phyloP scores from a whole-genome alignment of 192 early-diverging fungal species.

The Kappamyces sp. region DNA sequence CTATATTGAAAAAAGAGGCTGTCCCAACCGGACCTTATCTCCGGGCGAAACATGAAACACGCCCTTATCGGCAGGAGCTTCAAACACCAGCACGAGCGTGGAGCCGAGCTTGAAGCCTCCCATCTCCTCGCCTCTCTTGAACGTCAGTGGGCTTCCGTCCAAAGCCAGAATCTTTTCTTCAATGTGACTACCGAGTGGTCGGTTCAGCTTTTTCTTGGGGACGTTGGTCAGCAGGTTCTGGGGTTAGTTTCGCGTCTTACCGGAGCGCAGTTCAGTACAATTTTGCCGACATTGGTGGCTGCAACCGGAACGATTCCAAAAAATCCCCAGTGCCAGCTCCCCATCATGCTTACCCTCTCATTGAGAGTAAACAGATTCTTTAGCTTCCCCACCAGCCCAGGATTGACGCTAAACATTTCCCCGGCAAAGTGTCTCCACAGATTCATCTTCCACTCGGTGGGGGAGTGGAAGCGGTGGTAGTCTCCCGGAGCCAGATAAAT shows the following conservation, averaged over 20 bases:
- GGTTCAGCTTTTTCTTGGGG: conserved; percentile 22
- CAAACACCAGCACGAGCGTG: conserved; percentile 95
- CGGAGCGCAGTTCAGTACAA: conserved; percentile 90
- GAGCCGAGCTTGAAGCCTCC: conserved; percentile 95
- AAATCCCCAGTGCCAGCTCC: conserved; percentile 89
- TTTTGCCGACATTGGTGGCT: conserved; percentile 96
- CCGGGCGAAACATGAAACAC: conserved; percentile 66
- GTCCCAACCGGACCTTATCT: conserved; percentile 75
- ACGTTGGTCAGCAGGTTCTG: conserved; percentile 44
- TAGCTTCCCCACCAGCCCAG: conserved; percentile 76
- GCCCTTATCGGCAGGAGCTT: conserved; percentile 74
- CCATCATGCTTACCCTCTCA: conserved; percentile 89
- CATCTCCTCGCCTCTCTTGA: conserved; percentile 79
- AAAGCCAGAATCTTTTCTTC: conserved; percentile 55
- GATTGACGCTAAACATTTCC: conserved; percentile 93
- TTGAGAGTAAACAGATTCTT: conserved; percentile 93
- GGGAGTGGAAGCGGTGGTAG: conserved; percentile 98
- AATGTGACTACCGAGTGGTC: conserved; percentile 65
- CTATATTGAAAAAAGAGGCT: conserved; percentile 41
- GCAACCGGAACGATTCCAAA: conserved; percentile 97
- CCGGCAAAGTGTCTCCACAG: conserved; percentile 86
- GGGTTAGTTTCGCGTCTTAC: conserved; percentile 27
- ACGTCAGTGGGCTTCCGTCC: conserved; percentile 62
- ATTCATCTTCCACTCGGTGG: conserved; percentile 89
- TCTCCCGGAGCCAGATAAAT: conserved; percentile 97